Evolutionary conservation across 2,329 filamentous ascomycete species (phyloP), one percentile per base, ranked within the genome.

Genomic region (Tolypocladium endophyticum): DNA sequence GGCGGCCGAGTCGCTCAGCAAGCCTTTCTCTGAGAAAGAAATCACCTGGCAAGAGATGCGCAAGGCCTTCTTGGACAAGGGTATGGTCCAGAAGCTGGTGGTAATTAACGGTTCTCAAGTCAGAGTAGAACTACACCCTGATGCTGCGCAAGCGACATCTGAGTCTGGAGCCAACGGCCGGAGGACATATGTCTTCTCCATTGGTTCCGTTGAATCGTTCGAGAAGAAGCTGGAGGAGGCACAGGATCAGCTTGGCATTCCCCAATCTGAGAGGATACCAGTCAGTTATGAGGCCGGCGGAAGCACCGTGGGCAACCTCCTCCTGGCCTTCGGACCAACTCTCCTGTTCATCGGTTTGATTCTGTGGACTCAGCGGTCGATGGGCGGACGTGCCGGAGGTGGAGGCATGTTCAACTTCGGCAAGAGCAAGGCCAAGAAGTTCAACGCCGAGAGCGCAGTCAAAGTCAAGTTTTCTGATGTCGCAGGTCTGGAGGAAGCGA

Each of bases 1-100:
- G 64, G 76, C 77, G 52, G 67, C 82, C 9, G 76, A 74, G 38
- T 67, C 69, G 11, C 65, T 76, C 57, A 70, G 70, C 65, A 74
- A 75, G 63, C 65, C 78, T 33, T 76, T 79, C 63, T 74, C 74
- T 4, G 77, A 80, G 64, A 75, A 76, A 69, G 93, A 99, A 71
- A 97, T 99, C 61, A 97, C 94, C 59, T 99, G 92, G 90, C 92
- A 99, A 76, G 94, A 99, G 76, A 90, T 99, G 76, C 82, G 90
- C 63, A 92, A 86, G 66, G 94, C 91, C 38, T 97, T 96, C 80
- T 80, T 99, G 62, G 92, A 97, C 76, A 97, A 96, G 79, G 94
- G 94, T 9, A 81, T 99, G 30, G 92, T 99, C 25, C 90, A 97
- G 76, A 97, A 92, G 78, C 82, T 99, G 23, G 87, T 96, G 39